Base-by-base conservation (phyloP, 495 filamentous ascomycete genomes). In the Podospora pseudoanserina region DNA sequence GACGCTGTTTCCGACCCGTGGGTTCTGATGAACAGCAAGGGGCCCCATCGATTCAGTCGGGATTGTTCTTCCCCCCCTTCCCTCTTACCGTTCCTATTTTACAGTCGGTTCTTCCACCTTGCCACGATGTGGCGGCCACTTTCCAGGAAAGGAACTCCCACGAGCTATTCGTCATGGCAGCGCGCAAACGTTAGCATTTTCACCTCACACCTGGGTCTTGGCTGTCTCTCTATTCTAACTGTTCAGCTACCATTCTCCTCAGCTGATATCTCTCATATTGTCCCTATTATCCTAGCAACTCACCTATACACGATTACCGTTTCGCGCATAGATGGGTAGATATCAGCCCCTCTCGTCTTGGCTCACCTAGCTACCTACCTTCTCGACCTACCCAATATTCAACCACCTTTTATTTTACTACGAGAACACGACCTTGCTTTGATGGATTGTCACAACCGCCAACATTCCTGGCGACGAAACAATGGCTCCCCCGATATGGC, bases 401-500 rank as follows among this genome's bases (percentile, higher is more conserved):
- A 11, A 49, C 30, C 7, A 49, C 39, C 39, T 49, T 11, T 13
- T 13, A 3, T 49, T 11, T 16, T 6, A 49, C 39, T 3, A 16
- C 39, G 9, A 11, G 39, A 49, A 11, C 2, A 49, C 39, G 39
- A 13, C 7, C 39, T 49, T 49, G 39, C 30, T 49, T 49, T 49
- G 9, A 49, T 49, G 39, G 39, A 49, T 16, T 13, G 39, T 49
- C 2, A 18, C 5, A 11, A 49, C 39, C 39, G 15, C 39, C 39
- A 49, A 11, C 0, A 49, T 11, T 13, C 9, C 39, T 13, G 39
- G 39, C 9, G 39, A 49, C 39, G 3, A 56, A 18, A 60, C 61
- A 61, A 76, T 74, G 72, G 64, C 64, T 27, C 64, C 73, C 55
- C 61, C 32, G 2, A 56, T 18, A 23, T 63, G 53, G 44, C 44